These are phyloP conservation scores for Camellia lanceoleosa DNA, from an alignment of 148 eudicot species.

Conservation along the genomic window DNA sequence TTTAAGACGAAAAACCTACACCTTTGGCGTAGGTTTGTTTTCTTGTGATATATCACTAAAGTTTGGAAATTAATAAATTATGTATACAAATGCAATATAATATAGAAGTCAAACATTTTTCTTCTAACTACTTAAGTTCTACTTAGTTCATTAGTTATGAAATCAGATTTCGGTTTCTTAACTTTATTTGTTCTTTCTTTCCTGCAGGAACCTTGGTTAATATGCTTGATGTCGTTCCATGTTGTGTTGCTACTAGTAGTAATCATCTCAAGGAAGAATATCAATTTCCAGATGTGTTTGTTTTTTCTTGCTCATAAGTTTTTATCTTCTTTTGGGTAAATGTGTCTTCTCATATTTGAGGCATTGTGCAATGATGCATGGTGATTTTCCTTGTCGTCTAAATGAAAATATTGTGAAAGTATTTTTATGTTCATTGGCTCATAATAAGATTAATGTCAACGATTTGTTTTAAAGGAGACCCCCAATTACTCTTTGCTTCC, in stretches of 20 bases:
- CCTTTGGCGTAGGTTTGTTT: too few species aligned
- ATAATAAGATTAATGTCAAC: background rate
- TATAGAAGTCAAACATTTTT: too few species aligned
- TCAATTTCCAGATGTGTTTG: constrained; percentile 86
- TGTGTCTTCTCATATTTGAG: background rate
- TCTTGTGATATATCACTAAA: too few species aligned
- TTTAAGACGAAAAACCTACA: too few species aligned
- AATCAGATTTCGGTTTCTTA: background rate
- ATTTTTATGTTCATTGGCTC: too few species aligned
- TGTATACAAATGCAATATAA: too few species aligned
- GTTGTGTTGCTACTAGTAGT: constrained; percentile 41
- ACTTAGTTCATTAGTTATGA: too few species aligned
- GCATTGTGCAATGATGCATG: background rate
- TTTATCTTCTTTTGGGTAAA: constrained; percentile 2
- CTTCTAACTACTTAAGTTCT: too few species aligned
- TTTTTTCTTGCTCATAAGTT: constrained; percentile 75
- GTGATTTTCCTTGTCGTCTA: background rate
- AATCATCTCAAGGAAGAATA: constrained; percentile 61
- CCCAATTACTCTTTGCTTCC: too few species aligned
- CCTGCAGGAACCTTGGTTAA: constrained; percentile 78
- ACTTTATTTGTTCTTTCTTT: constrained; percentile 1
- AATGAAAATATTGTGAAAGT: background rate
- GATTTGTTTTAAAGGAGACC: too few species aligned
- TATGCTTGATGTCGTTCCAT: constrained; percentile 69
- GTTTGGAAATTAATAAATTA: too few species aligned